Base-by-base conservation (phyloP, 2,329 filamentous ascomycete genomes). In the Podosphaera fusca region DNA sequence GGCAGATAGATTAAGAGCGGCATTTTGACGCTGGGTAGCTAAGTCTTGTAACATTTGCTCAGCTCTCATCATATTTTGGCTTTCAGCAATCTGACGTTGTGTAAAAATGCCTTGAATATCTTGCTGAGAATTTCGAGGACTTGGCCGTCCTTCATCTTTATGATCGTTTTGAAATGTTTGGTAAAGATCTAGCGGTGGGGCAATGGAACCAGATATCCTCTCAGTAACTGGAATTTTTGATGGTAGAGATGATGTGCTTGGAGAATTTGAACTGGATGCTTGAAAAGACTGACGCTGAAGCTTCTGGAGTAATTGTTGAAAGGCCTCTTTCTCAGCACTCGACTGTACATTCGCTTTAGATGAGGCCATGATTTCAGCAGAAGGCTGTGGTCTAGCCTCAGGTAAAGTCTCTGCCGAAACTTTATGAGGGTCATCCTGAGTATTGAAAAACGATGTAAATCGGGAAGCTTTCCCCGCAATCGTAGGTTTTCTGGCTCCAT, bases 271-370 rank as follows among this genome's bases (percentile, higher is more conserved):
- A 60, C 71, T 72, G 57, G 68, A 57, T 30, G 58, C 59, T 38
- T 57, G 66, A 40, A 72, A 70, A 60, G 70, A 72, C 57, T 71
- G 70, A 45, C 73, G 72, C 55, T 88, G 83, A 46, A 95, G 77
- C 75, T 95, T 94, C 63, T 85, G 79, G 40, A 95, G 73, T 51
- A 95, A 78, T 50, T 82, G 79, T 61, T 87, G 80, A 69, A 95
- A 95, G 1, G 87, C 89, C 67, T 88, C 84, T 68, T 87, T 87
- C 65, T 95, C 89, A 8, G 61, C 54, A 55, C 61, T 60, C 31
- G 59, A 56, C 52, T 59, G 68, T 61, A 55, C 45, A 29, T 52
- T 57, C 14, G 33, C 55, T 30, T 38, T 42, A 46, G 61, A 64
- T 42, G 62, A 60, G 38, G 49, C 57, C 36, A 61, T 59, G 49